A percentile compares a stretch with the other conserved stretches of the same genome.
Conservation (phyloP, 202 grass and related monocot species). For the Setaria viridis region DNA sequence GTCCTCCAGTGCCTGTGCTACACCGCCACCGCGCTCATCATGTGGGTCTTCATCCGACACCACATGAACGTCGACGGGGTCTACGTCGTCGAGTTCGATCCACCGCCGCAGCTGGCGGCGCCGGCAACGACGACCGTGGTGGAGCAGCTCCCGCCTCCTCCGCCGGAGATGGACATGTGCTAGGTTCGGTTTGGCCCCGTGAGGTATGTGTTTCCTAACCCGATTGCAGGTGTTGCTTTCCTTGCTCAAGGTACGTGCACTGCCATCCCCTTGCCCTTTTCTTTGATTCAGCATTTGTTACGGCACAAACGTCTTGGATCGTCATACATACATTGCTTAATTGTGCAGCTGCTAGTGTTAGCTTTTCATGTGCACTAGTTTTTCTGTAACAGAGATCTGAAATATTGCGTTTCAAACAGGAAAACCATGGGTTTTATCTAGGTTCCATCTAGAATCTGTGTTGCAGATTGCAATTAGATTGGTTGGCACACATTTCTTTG, state of each 20-base stretch:
- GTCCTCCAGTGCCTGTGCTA: neutral
- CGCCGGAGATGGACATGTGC: slow-evolving; percentile 17
- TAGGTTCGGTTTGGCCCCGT: neutral
- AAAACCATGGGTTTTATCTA: neutral
- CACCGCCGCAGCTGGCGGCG: neutral
- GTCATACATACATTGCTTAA: neutral
- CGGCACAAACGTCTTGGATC: neutral
- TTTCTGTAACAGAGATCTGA: neutral
- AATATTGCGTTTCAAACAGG: neutral
- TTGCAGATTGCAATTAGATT: too few species aligned
- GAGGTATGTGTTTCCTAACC: neutral
- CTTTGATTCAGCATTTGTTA: neutral
- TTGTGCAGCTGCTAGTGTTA: neutral
- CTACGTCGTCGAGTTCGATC: neutral
- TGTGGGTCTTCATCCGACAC: neutral
- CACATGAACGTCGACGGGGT: neutral
- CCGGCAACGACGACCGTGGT: neutral
- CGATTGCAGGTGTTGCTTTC: neutral
- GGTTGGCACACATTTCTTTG: too few species aligned
- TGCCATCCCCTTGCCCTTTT: neutral
- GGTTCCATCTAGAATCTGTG: neutral
- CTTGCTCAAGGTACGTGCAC: neutral
- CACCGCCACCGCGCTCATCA: neutral
- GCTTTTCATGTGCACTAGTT: neutral
- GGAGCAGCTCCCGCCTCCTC: neutral